These are phyloP conservation scores for Colletotrichum sp. DNA, from an alignment of 2,329 filamentous ascomycete species.

Conservation along the genomic window DNA sequence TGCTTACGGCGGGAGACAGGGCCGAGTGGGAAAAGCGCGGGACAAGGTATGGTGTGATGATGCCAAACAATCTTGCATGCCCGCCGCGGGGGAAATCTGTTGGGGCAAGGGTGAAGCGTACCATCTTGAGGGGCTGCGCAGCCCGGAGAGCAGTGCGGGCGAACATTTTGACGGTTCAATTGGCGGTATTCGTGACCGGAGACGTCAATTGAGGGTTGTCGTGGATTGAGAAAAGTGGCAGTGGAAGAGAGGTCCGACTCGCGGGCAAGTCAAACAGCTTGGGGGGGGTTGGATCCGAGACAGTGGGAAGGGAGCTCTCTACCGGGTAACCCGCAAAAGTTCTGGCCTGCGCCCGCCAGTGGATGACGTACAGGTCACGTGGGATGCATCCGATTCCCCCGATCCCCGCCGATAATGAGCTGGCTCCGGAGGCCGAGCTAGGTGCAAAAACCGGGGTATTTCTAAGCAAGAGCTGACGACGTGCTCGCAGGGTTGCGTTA, in stretches of 20 bases:
- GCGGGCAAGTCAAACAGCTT: neutral
- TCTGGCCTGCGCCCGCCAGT: neutral
- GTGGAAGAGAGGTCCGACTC: neutral
- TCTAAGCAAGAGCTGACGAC: neutral
- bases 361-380: constrained; percentile 23
- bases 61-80: neutral
- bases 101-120: constrained; percentile 41
- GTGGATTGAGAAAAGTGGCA: neutral
- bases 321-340: neutral
- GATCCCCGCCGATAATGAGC: neutral
- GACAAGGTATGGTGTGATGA: neutral
- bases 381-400: neutral
- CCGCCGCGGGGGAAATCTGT: neutral
- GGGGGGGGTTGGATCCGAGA: neutral
- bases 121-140: constrained; percentile 69
- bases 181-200: constrained; percentile 28
- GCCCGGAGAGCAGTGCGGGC: constrained; percentile 68
- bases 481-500: neutral
- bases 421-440: neutral
- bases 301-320: constrained; percentile 3
- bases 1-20: neutral
- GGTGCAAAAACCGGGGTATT: neutral
- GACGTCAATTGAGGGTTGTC: constrained; percentile 15
- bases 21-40: neutral
- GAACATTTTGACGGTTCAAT: constrained; percentile 57